Evolutionary conservation across 495 filamentous ascomycete genomes (phyloP).

Genomic region (Physcia stellaris): DNA sequence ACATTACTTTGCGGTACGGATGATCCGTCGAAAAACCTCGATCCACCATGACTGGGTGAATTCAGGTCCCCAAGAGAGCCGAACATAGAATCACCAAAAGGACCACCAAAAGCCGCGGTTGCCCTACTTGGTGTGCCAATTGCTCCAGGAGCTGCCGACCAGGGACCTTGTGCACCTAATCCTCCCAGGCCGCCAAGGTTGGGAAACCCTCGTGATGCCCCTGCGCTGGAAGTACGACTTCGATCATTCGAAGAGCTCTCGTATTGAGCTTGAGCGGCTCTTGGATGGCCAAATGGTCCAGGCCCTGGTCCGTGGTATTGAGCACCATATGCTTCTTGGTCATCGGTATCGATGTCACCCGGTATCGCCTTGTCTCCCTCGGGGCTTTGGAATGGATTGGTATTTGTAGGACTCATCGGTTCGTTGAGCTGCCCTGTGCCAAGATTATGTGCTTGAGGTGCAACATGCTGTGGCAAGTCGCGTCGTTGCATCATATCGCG

Average conservation of each 20-base stretch:
- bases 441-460: slow-evolving; percentile 37
- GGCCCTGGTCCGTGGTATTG: slow-evolving; percentile 38
- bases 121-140: slow-evolving; percentile 70
- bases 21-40: slow-evolving; percentile 39
- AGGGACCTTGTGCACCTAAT: slow-evolving; percentile 37
- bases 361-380: slow-evolving; percentile 61
- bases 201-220: slow-evolving; percentile 55
- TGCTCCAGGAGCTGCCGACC: slow-evolving; percentile 38
- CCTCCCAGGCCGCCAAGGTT: slow-evolving; percentile 44
- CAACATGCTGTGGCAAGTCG: slow-evolving; percentile 44
- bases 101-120: slow-evolving; percentile 42
- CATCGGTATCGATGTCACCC: slow-evolving; percentile 51
- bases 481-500: slow-evolving; percentile 47
- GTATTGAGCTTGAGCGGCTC: slow-evolving; percentile 36
- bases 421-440: slow-evolving; percentile 36
- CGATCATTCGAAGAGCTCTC: slow-evolving; percentile 59
- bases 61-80: slow-evolving; percentile 57
- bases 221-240: slow-evolving; percentile 78
- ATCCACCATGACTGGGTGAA: slow-evolving; percentile 53
- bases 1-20: slow-evolving; percentile 17
- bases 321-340: slow-evolving; percentile 39
- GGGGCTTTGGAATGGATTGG: slow-evolving; percentile 94
- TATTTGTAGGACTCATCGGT: slow-evolving; percentile 81
- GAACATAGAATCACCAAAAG: slow-evolving; percentile 65
- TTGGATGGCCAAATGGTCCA: slow-evolving; percentile 34